Percentiles rank a stretch among this genome's conserved stretches.
Evolutionary conservation across 805 yeast genomes (phyloP).

Genomic region (Cyberlindnera xylosilytica): DNA sequence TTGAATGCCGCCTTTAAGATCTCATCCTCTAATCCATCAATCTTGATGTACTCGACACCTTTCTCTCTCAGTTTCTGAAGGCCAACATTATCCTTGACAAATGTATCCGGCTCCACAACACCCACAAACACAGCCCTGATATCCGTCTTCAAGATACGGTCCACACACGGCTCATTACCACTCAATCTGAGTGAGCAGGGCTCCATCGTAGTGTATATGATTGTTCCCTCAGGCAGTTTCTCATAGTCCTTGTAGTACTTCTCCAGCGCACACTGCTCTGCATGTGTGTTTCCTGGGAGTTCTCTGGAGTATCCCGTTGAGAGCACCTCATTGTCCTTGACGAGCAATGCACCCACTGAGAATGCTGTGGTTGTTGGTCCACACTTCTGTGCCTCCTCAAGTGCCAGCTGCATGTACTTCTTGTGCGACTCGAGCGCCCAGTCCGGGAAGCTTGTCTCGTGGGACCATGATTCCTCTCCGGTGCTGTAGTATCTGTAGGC

Average conservation of each 20-base stretch:
- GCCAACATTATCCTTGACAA: conserved; percentile 77
- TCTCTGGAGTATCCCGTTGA: conserved; percentile 88
- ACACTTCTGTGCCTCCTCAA: conserved; percentile 76
- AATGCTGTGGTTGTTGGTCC: conserved; percentile 82
- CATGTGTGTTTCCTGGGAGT: conserved; percentile 92
- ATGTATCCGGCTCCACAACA: conserved; percentile 84
- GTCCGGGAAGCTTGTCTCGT: conserved; percentile 26
- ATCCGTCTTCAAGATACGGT: conserved; percentile 58
- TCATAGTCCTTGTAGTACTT: conserved; percentile 50
- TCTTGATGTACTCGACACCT: conserved; percentile 69
- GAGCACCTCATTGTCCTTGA: conserved; percentile 57
- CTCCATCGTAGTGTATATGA: conserved; percentile 93
- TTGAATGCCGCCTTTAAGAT: conserved; percentile 66
- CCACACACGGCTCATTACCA: conserved; percentile 87
- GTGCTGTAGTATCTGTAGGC: conserved; percentile 75
- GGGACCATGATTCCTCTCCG: conserved; percentile 29
- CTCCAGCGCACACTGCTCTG: conserved; percentile 90
- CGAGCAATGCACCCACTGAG: conserved; percentile 91
- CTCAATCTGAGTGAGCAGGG: conserved; percentile 89
- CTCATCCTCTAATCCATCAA: conserved; percentile 78
- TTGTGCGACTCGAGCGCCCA: conserved; percentile 56
- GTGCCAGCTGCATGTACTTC: conserved; percentile 69
- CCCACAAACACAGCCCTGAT: conserved; percentile 86
- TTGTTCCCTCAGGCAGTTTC: conserved; percentile 68
- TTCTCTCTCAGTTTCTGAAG: conserved; percentile 46